phyloP scores from a whole-genome alignment of 1,284 basidiomycete genomes.

The Leccinum colubrinum region DNA sequence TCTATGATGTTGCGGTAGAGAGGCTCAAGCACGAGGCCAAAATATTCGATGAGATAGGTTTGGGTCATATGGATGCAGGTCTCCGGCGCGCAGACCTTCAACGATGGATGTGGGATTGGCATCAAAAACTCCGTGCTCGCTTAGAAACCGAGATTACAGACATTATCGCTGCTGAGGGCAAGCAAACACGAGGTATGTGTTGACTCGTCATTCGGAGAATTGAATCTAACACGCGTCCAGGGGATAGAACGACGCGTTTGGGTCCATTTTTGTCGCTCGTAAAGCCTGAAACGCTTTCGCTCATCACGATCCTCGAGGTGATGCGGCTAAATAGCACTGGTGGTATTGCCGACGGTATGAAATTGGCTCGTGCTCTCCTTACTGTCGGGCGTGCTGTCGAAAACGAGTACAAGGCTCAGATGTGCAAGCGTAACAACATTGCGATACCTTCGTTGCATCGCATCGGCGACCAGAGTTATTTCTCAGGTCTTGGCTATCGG shows the following conservation, averaged over 20 bases:
- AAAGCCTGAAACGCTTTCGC: conserved; percentile 76
- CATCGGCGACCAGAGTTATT: conserved; percentile 45
- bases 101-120: conserved; percentile 89
- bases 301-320: conserved; percentile 89
- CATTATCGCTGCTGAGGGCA: conserved; percentile 44
- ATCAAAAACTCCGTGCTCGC: conserved; percentile 56
- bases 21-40: conserved; percentile 69
- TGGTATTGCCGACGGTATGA: conserved; percentile 85
- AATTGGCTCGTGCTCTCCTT: conserved; percentile 85
- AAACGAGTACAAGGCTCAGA: conserved; percentile 83
- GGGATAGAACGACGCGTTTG: conserved; percentile 25
- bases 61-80: conserved; percentile 46
- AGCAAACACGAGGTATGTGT: conserved; percentile 20
- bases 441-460: conserved; percentile 42
- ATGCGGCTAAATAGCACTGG: conserved; percentile 83
- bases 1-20: conserved; percentile 78
- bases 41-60: conserved; percentile 55
- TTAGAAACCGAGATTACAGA: conserved; percentile 57
- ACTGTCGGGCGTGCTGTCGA: conserved; percentile 85
- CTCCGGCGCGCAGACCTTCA: conserved; percentile 62
- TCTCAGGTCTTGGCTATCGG: conserved; percentile 55
- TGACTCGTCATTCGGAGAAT: background rate
- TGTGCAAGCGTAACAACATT: conserved; percentile 70
- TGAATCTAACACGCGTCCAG: background rate
- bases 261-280: conserved; percentile 77